Conservation (phyloP, 306 rosid genomes). For the Castanospermum australe region DNA sequence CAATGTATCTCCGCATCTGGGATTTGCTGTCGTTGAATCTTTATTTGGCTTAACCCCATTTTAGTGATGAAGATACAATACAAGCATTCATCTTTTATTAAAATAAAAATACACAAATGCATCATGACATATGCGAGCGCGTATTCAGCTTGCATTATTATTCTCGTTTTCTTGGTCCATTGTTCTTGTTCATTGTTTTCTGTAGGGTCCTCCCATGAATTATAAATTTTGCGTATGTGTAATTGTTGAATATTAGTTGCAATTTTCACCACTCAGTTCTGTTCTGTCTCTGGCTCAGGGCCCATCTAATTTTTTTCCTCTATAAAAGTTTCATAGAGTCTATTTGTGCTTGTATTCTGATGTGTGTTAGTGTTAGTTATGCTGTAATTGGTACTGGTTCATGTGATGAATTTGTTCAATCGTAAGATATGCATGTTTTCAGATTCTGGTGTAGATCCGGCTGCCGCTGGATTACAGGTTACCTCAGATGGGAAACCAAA, state of each 20-base stretch:
- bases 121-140: neutral
- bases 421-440: constrained; percentile 18
- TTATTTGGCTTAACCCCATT: neutral
- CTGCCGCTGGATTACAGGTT: constrained; percentile 94
- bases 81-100: neutral
- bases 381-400: constrained; percentile 18
- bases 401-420: neutral
- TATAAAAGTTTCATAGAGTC: neutral
- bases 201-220: neutral
- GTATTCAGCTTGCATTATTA: neutral
- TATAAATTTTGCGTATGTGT: neutral
- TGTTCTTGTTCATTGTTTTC: neutral
- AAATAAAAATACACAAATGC: neutral
- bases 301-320: neutral
- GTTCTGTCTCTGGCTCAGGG: neutral
- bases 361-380: neutral
- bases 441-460: constrained; percentile 98
- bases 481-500: constrained; percentile 97
- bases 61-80: neutral
- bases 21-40: neutral
- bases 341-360: neutral
- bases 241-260: neutral
- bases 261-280: neutral
- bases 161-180: too few species aligned
- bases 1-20: neutral